Percentiles rank a stretch among this genome's conserved stretches.
phyloP scores from a whole-genome alignment of 1,139 yeast species.

The Pichia sp. region DNA sequence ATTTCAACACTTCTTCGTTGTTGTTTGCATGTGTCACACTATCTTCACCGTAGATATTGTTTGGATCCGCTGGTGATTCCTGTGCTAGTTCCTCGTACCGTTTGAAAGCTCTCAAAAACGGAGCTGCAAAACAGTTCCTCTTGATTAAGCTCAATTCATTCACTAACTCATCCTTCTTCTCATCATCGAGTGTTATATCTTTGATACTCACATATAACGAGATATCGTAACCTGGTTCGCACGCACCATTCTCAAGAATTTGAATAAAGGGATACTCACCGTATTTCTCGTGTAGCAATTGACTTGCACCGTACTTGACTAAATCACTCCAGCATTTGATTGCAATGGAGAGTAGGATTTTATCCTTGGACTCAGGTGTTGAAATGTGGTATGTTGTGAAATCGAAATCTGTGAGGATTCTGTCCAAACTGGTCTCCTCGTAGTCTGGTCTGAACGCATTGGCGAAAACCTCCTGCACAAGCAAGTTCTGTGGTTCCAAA shows the following conservation, averaged over 20 bases:
- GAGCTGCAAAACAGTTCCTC: slow-evolving; percentile 85
- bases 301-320: slow-evolving; percentile 54
- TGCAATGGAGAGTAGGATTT: slow-evolving; percentile 60
- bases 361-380: slow-evolving; percentile 63
- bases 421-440: slow-evolving; percentile 62
- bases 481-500: slow-evolving; percentile 38
- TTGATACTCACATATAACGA: slow-evolving; percentile 64
- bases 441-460: slow-evolving; percentile 33
- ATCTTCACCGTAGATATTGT: slow-evolving; percentile 36
- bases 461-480: slow-evolving; percentile 38
- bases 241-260: slow-evolving; percentile 31
- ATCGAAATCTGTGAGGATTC: slow-evolving; percentile 90
- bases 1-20: slow-evolving; percentile 56
- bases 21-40: slow-evolving; percentile 35
- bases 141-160: slow-evolving; percentile 66
- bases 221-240: slow-evolving; percentile 76
- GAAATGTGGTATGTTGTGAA: slow-evolving; percentile 91
- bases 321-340: slow-evolving; percentile 76
- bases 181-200: slow-evolving; percentile 28
- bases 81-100: slow-evolving; percentile 66
- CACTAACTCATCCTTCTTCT: slow-evolving; percentile 34
- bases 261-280: slow-evolving; percentile 27
- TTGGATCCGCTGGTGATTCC: slow-evolving; percentile 38
- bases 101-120: slow-evolving; percentile 78
- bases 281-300: slow-evolving; percentile 37